Percentiles rank a stretch among this genome's conserved stretches.
phyloP scores from a whole-genome alignment of 352 stramenopile species.

The Pythium dissimile region DNA sequence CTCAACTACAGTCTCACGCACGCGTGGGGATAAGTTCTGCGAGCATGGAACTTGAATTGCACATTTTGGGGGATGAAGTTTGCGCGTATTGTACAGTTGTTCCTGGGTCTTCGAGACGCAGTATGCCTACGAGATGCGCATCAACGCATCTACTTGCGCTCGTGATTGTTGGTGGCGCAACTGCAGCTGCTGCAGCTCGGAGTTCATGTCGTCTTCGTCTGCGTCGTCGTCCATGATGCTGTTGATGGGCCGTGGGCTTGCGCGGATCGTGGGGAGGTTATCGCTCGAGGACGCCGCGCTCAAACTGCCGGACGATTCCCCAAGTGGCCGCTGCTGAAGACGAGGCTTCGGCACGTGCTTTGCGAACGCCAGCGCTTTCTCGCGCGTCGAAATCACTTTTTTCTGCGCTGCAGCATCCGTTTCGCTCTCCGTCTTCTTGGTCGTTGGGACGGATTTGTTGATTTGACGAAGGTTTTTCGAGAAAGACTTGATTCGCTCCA shows the following conservation, averaged over 20 bases:
- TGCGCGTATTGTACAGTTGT: constrained; percentile 11
- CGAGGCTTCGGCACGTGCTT: constrained; percentile 78
- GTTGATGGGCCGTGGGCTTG: constrained; percentile 35
- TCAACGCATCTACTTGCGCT: constrained; percentile 71
- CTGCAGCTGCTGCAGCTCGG: constrained; percentile 66
- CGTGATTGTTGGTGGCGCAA: constrained; percentile 66
- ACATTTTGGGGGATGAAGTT: too few species aligned
- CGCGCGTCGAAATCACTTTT: constrained; percentile 46
- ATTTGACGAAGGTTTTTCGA: constrained; percentile 73
- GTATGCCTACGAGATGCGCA: constrained; percentile 23
- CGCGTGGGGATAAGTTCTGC: constrained; percentile 60
- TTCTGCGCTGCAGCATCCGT: constrained; percentile 26
- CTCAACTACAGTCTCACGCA: constrained; percentile 87
- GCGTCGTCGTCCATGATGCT: constrained; percentile 53
- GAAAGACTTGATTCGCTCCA: constrained; percentile 80
- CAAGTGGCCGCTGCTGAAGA: constrained; percentile 22
- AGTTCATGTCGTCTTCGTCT: constrained; percentile 54
- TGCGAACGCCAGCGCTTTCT: constrained; percentile 74
- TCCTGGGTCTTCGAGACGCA: background rate
- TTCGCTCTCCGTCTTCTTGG: constrained; percentile 31
- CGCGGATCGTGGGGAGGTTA: constrained; percentile 24
- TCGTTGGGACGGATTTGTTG: constrained; percentile 46
- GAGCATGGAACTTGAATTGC: background rate
- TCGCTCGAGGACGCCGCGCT: constrained; percentile 14
- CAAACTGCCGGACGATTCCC: constrained; percentile 12